phyloP scores from a whole-genome alignment of 2,329 filamentous ascomycete genomes.

The Verticillium nubilum region DNA sequence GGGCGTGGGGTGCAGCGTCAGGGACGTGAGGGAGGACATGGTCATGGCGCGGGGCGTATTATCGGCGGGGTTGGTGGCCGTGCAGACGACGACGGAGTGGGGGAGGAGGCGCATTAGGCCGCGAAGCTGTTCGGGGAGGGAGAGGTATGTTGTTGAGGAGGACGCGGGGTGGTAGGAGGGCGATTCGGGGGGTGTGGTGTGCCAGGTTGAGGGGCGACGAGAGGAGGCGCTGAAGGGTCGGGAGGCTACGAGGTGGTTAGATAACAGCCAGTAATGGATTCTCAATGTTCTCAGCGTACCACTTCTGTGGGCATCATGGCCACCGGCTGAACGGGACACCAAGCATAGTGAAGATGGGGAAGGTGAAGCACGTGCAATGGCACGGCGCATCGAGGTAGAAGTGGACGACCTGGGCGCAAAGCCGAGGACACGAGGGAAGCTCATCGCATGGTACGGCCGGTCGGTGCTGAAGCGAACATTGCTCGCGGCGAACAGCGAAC shows the following conservation, averaged over 20 bases:
- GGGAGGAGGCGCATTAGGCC: constrained; percentile 48
- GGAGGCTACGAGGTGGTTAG: background rate
- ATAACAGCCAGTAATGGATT: background rate
- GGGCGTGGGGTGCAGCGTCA: constrained; percentile 45
- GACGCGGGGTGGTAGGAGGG: constrained; percentile 29
- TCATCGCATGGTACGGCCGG: constrained; percentile 20
- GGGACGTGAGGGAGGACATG: constrained; percentile 54
- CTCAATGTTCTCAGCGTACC: background rate
- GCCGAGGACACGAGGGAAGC: constrained; percentile 21
- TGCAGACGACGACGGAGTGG: constrained; percentile 52
- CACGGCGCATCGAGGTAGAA: background rate
- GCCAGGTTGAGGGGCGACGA: constrained; percentile 18
- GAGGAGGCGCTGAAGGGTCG: constrained; percentile 2
- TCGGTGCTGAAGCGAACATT: background rate
- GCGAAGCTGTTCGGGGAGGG: constrained; percentile 42
- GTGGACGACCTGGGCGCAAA: constrained; percentile 18
- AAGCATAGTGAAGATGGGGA: background rate
- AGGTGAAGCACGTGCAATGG: background rate
- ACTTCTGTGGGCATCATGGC: background rate
- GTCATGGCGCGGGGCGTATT: constrained; percentile 45
- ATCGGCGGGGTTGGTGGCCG: constrained; percentile 29
- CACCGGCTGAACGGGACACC: background rate
- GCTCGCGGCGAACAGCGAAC: background rate
- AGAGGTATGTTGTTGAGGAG: constrained; percentile 9
- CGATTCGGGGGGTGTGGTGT: constrained; percentile 19